Evolutionary conservation across 1,284 basidiomycete genomes (phyloP), one percentile per base, ranked within the genome.

Genomic region (Golubevia sp.): DNA sequence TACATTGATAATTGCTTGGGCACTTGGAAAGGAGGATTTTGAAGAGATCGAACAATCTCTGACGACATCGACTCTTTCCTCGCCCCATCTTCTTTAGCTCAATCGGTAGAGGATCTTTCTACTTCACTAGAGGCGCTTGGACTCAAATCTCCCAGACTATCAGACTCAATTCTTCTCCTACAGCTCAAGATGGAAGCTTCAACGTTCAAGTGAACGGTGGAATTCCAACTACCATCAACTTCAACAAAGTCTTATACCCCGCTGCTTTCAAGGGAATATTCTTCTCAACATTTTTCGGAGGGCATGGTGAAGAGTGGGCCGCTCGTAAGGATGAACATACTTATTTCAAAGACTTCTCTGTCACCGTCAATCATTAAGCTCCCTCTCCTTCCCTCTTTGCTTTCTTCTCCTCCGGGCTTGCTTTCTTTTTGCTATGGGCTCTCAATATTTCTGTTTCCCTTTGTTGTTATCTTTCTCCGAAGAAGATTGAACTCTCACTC

Each of bases 221-320:
- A 44, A 21, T 8, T 18, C 13, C 38, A 2, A 38, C 23, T 5
- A 65, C 49, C 4, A 55, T 71, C 26, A 53, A 59, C 44, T 67
- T 64, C 52, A 61, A 71, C 49, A 66, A 70, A 30, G 67, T 67
- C 23, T 52, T 51, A 30, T 74, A 51, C 25, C 67, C 69, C 18
- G 53, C 64, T 1, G 11, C 23, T 0, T 51, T 68, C 48, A 66
- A 66, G 20, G 69, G 69, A 8, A 64, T 74, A 18, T 38, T 71
- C 30, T 71, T 71, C 52, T 68, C 64, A 11, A 73, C 73, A 62
- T 74, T 73, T 55, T 73, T 71, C 25, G 71, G 71, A 2, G 69
- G 71, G 3, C 11, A 64, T 13, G 63, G 60, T 1, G 11, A 11
- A n/a, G 69, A 70, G 13, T 73, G 69, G 66, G 64, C 68, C 2